Evolutionary conservation across 805 yeast genomes (phyloP).

Genomic region (Zygoascus tannicola): DNA sequence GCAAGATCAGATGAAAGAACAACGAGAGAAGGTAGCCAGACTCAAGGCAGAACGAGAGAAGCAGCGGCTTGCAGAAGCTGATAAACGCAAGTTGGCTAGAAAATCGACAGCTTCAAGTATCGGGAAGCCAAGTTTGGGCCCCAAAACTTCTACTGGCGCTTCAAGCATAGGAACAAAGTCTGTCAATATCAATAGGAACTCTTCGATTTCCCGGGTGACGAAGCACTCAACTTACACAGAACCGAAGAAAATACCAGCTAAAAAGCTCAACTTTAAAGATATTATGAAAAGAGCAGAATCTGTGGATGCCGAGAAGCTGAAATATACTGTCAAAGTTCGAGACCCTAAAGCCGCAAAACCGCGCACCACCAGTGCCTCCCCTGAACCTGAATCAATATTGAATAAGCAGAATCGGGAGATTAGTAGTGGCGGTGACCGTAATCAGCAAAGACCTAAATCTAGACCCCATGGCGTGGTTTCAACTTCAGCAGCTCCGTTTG

Average conservation of each 20-base stretch:
- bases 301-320: slow-evolving; percentile 44
- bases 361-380: background rate
- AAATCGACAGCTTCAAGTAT: slow-evolving; percentile 27
- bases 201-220: background rate
- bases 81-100: slow-evolving; percentile 16
- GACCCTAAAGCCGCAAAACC: slow-evolving; percentile 31
- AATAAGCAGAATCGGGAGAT: background rate
- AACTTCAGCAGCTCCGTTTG: background rate
- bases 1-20: slow-evolving; percentile 17
- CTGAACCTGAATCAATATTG: background rate
- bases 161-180: slow-evolving; percentile 1
- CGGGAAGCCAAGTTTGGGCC: slow-evolving; percentile 14
- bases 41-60: slow-evolving; percentile 23
- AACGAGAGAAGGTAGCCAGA: slow-evolving; percentile 19
- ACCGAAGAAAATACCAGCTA: slow-evolving; percentile 12
- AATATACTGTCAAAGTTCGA: slow-evolving; percentile 31
- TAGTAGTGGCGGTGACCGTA: background rate
- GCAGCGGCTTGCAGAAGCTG: slow-evolving; percentile 10
- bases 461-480: background rate
- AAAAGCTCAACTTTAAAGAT: slow-evolving; percentile 50
- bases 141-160: too few relatives aligned
- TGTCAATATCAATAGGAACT: background rate
- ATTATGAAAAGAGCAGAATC: slow-evolving; percentile 59
- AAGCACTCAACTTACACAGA: background rate
- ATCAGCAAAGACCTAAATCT: background rate